Conservation (phyloP, 495 filamentous ascomycete genomes). For the Penicillium crystallinum region DNA sequence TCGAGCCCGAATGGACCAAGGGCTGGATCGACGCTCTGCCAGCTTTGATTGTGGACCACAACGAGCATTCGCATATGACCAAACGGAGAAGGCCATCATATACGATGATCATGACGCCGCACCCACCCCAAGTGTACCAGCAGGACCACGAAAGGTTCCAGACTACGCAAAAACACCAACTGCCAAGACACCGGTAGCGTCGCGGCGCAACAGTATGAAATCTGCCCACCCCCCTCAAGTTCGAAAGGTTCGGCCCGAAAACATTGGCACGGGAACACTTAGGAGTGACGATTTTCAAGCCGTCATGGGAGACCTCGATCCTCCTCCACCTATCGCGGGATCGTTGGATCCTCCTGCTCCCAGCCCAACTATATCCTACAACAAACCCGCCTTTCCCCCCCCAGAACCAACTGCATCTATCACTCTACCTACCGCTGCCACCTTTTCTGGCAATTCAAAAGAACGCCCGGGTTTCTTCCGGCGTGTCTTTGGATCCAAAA, state of each 20-base stretch:
- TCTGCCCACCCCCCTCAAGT: conserved; percentile 51
- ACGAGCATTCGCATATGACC: conserved; percentile 22
- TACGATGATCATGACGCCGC: conserved; percentile 73
- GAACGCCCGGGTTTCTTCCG: conserved; percentile 88
- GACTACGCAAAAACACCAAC: conserved; percentile 41
- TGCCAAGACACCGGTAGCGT: conserved; percentile 37
- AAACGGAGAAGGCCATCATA: conserved; percentile 26
- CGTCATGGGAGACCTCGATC: conserved; percentile 25
- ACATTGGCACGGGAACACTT: conserved; percentile 34
- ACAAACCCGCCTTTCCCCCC: conserved; percentile 40
- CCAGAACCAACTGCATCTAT: conserved; percentile 23
- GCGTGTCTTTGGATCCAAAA: conserved; percentile 70
- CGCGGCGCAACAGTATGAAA: conserved; percentile 56
- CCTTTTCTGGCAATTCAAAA: conserved; percentile 32
- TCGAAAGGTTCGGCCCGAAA: conserved; percentile 33
- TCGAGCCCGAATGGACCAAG: conserved; percentile 49
- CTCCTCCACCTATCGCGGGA: conserved; percentile 25
- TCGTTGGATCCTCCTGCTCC: conserved; percentile 43
- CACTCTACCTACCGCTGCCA: no score
- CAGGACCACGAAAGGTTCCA: conserved; percentile 57
- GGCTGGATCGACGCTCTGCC: conserved; percentile 57
- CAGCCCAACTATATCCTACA: conserved; percentile 49
- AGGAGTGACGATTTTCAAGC: conserved; percentile 27
- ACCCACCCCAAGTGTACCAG: conserved; percentile 81
- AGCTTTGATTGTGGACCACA: conserved; percentile 67